Evolutionary conservation across 352 stramenopile genomes (phyloP).

Genomic region (Phytopythium helicoides): DNA sequence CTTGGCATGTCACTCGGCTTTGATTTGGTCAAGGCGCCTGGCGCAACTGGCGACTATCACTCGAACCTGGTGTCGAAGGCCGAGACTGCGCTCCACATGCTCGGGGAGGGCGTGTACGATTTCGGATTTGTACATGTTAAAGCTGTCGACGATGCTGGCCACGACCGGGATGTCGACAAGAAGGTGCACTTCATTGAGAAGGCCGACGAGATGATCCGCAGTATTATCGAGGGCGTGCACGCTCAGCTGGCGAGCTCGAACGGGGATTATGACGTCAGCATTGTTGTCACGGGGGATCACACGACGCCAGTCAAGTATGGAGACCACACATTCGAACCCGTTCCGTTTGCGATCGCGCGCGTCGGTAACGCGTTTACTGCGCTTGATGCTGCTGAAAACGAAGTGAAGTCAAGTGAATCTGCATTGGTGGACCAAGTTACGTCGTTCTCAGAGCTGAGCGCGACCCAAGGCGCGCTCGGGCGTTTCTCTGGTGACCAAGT

Average conservation of each 20-base stretch:
- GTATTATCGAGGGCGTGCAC: conserved; percentile 53
- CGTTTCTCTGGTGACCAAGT: conserved; percentile 84
- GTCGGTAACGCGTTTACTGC: conserved; percentile 27
- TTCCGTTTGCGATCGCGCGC: conserved; percentile 76
- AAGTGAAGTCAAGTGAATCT: conserved; percentile 3
- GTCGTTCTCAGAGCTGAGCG: conserved; percentile 66
- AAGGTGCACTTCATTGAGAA: conserved; percentile 87
- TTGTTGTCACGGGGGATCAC: conserved; percentile 86
- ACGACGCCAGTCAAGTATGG: conserved; percentile 85
- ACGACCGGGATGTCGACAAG: conserved; percentile 81
- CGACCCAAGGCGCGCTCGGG: conserved; percentile 65
- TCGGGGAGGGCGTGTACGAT: conserved; percentile 44
- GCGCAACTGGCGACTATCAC: conserved; percentile 84
- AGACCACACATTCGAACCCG: conserved; percentile 86
- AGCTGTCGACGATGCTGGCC: conserved; percentile 82
- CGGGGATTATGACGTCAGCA: conserved; percentile 52
- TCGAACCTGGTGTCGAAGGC: conserved; percentile 81
- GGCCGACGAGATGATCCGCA: conserved; percentile 77
- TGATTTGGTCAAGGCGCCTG: conserved; percentile 63
- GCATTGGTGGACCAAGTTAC: conserved; percentile 51
- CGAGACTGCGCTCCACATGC: conserved; percentile 55
- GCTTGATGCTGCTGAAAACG: neutral
- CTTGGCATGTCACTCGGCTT: conserved; percentile 85
- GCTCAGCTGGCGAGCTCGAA: conserved; percentile 23
- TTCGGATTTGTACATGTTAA: conserved; percentile 88